These are phyloP conservation scores for Aspergillus sclerotialis DNA, from an alignment of 2,329 filamentous ascomycete species.

Conservation along the genomic window DNA sequence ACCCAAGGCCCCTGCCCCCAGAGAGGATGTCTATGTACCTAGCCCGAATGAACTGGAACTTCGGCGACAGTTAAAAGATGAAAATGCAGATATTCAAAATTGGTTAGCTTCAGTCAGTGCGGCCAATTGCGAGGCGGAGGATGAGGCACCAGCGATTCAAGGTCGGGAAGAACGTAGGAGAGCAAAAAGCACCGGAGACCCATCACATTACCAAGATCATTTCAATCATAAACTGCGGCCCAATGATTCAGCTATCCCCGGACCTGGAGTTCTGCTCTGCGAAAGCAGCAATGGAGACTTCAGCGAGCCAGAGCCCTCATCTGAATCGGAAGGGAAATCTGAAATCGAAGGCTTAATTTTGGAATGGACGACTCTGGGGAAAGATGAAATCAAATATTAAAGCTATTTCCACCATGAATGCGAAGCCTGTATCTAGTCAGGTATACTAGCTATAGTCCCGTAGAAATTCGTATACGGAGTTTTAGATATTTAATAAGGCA, in stretches of 20 bases:
- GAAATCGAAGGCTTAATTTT: too few species aligned
- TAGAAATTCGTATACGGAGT: too few species aligned
- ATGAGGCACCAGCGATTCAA: slow-evolving; percentile 15
- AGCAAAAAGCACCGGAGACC: slow-evolving; percentile 39
- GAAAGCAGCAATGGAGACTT: slow-evolving; percentile 34
- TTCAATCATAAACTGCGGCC: slow-evolving; percentile 19
- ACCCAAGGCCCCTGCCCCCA: slow-evolving; percentile 40
- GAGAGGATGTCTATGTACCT: slow-evolving; percentile 38
- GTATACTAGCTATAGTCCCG: too few species aligned
- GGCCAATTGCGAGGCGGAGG: slow-evolving; percentile 35
- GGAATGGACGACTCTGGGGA: too few species aligned
- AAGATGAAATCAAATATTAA: too few species aligned
- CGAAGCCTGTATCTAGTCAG: too few species aligned
- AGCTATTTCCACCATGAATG: too few species aligned
- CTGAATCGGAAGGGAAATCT: too few species aligned
- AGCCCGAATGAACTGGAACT: slow-evolving; percentile 47
- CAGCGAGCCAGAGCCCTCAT: slow-evolving; percentile 18
- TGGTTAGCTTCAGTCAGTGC: slow-evolving; percentile 48
- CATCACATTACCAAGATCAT: slow-evolving; percentile 26
- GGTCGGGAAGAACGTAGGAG: slow-evolving; percentile 21
- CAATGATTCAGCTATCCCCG: slow-evolving; percentile 40
- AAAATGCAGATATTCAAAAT: slow-evolving; percentile 46
- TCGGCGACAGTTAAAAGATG: slow-evolving; percentile 41
- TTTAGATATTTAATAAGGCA: too few species aligned
- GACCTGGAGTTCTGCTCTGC: slow-evolving; percentile 43